Percentiles rank a stretch among this genome's conserved stretches.
phyloP scores from a whole-genome alignment of 2,329 filamentous ascomycete genomes.

The Fusarium illudens region DNA sequence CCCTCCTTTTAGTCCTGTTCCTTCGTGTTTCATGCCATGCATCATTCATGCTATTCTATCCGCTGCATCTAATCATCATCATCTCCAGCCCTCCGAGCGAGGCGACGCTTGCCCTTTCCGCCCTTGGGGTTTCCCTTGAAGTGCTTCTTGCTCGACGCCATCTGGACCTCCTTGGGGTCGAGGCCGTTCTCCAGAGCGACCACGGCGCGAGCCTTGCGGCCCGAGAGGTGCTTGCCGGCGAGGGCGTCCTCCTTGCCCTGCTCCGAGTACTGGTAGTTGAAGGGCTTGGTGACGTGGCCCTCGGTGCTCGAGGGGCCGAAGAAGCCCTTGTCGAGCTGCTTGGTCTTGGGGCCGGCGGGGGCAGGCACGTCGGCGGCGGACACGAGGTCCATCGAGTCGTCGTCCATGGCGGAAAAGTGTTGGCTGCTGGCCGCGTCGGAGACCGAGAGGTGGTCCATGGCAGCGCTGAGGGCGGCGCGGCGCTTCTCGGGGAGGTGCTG shows the following conservation, averaged over 20 bases:
- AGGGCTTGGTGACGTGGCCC: conserved; percentile 79
- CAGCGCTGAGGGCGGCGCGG: conserved; percentile 67
- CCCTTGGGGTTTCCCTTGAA: conserved; percentile 80
- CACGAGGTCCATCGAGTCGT: conserved; percentile 44
- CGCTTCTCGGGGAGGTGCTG: conserved; percentile 84
- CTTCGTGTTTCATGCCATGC: conserved; percentile 48
- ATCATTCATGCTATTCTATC: conserved; percentile 33
- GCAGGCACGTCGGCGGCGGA: conserved; percentile 59
- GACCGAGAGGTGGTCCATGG: conserved; percentile 57
- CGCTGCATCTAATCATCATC: conserved; percentile 32
- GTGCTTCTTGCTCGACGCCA: conserved; percentile 84
- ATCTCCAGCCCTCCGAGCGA: conserved; percentile 24
- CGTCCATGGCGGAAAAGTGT: conserved; percentile 41
- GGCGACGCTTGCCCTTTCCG: conserved; percentile 59
- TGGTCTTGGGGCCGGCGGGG: conserved; percentile 75
- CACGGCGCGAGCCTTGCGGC: conserved; percentile 83
- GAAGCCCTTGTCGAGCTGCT: conserved; percentile 86
- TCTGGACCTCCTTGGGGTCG: conserved; percentile 78
- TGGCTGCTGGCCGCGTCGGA: conserved; percentile 42
- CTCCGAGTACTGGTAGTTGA: conserved; percentile 88
- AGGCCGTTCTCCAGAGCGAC: conserved; percentile 85
- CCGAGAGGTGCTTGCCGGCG: conserved; percentile 73
- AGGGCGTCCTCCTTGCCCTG: conserved; percentile 66
- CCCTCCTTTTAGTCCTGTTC: conserved; percentile 63
- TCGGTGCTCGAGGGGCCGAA: conserved; percentile 73